Percentiles rank a stretch among this genome's conserved stretches.
phyloP scores from a whole-genome alignment of 306 rosid species.

The Prunus dulcis region DNA sequence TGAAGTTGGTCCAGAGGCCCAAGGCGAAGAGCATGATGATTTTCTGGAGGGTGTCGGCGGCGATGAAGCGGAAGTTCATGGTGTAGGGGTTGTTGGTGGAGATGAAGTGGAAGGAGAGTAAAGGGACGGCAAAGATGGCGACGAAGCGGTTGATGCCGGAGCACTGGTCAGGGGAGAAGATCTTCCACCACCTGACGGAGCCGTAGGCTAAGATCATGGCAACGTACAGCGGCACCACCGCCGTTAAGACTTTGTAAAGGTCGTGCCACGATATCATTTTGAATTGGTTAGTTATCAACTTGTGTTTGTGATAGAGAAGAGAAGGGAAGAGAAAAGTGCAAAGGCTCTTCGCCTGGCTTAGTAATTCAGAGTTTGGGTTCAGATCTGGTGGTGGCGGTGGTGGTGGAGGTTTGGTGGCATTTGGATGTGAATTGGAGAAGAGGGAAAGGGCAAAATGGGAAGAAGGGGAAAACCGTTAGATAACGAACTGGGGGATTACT shows the following conservation, averaged over 20 bases:
- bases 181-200: constrained; percentile 99
- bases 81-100: constrained; percentile 69
- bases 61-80: constrained; percentile 94
- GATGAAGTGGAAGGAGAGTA: constrained; percentile 90
- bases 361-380: not conserved
- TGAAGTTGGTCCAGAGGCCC: constrained; percentile 68
- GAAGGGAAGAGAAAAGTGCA: too few species aligned
- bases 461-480: constrained; percentile 50
- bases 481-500: constrained; percentile 34
- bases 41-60: constrained; percentile 94
- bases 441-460: constrained; percentile 42
- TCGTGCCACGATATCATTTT: constrained; percentile 73
- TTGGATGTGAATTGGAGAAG: constrained; percentile 20
- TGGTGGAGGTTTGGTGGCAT: constrained; percentile 22
- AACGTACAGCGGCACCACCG: constrained; percentile 86
- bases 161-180: constrained; percentile 98
- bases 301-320: not conserved
- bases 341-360: too few species aligned
- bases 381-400: not conserved
- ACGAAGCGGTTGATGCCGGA: constrained; percentile 98
- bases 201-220: constrained; percentile 98
- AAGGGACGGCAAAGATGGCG: constrained; percentile 92
- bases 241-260: constrained; percentile 79
- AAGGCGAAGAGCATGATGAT: constrained; percentile 72
- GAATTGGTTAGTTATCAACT: too few species aligned